Evolutionary conservation across 2,329 filamentous ascomycete genomes (phyloP).

Genomic region (Cercospora sp.): DNA sequence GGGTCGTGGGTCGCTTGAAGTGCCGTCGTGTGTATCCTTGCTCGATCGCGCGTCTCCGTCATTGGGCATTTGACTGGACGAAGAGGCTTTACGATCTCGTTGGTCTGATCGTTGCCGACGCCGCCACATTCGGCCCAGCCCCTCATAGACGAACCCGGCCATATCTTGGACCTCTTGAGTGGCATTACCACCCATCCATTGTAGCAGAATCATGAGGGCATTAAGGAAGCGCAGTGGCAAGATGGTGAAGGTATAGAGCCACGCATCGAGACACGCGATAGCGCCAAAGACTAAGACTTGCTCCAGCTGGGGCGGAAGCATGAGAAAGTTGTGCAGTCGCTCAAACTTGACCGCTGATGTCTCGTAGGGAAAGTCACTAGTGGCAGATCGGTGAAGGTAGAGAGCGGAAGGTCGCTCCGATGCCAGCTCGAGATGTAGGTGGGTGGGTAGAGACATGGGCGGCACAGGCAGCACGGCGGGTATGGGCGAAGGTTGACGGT

Average conservation of each 20-base stretch:
- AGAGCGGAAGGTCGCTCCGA: conserved; percentile 61
- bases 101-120: conserved; percentile 26
- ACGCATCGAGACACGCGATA: conserved; percentile 88
- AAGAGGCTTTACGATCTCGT: background rate
- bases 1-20: background rate
- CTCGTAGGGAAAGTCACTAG: conserved; percentile 74
- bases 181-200: conserved; percentile 76
- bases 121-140: conserved; percentile 75
- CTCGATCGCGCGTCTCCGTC: background rate
- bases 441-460: conserved; percentile 64
- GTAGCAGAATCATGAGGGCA: conserved; percentile 71
- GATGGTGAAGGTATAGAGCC: conserved; percentile 96
- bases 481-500: conserved; percentile 46
- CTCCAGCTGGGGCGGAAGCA: conserved; percentile 80
- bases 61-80: background rate
- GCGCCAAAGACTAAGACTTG: conserved; percentile 83
- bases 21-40: background rate
- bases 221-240: conserved; percentile 84
- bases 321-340: conserved; percentile 82
- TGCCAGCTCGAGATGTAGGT: conserved; percentile 65
- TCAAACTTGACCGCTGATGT: conserved; percentile 91
- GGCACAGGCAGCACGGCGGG: conserved; percentile 60
- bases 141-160: conserved; percentile 74
- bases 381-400: conserved; percentile 61
- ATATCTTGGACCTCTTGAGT: conserved; percentile 72